Evolutionary conservation across 352 stramenopile genomes (phyloP).

Genomic region (Globisporangium lucens): DNA sequence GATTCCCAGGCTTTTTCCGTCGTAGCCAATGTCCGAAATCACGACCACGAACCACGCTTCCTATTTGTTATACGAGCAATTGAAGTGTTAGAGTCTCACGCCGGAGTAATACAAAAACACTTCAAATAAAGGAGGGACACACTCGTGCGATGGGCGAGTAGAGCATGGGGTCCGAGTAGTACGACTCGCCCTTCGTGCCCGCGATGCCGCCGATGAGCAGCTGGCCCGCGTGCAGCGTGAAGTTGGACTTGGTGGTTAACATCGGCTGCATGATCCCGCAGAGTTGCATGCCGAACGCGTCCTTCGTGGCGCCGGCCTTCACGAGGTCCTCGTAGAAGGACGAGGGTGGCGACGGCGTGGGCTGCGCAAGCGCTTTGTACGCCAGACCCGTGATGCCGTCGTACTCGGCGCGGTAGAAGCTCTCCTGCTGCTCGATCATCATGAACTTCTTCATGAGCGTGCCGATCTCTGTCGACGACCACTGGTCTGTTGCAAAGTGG

Average conservation of each 20-base stretch:
- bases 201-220: slow-evolving; percentile 64
- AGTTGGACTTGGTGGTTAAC: slow-evolving; percentile 30
- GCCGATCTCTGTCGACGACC: slow-evolving; percentile 51
- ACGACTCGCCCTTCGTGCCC: slow-evolving; percentile 47
- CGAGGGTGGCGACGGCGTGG: slow-evolving; percentile 29
- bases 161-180: slow-evolving; percentile 68
- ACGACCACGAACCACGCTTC: slow-evolving; percentile 82
- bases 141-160: slow-evolving; percentile 73
- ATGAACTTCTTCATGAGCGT: slow-evolving; percentile 66
- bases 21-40: slow-evolving; percentile 69
- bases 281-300: slow-evolving; percentile 72
- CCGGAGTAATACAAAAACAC: too few relatives aligned
- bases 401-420: slow-evolving; percentile 73
- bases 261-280: slow-evolving; percentile 79
- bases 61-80: slow-evolving; percentile 18
- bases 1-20: slow-evolving; percentile 52
- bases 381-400: slow-evolving; percentile 78
- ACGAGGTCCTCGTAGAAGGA: slow-evolving; percentile 64
- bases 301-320: slow-evolving; percentile 28
- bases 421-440: slow-evolving; percentile 67
- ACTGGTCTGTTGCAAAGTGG: slow-evolving; percentile 67
- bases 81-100: neutral
- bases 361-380: slow-evolving; percentile 51
- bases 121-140: neutral
- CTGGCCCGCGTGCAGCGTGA: slow-evolving; percentile 57